Evolutionary conservation across 257 asterid species (phyloP).

Genomic region (Penstemon davidsonii): DNA sequence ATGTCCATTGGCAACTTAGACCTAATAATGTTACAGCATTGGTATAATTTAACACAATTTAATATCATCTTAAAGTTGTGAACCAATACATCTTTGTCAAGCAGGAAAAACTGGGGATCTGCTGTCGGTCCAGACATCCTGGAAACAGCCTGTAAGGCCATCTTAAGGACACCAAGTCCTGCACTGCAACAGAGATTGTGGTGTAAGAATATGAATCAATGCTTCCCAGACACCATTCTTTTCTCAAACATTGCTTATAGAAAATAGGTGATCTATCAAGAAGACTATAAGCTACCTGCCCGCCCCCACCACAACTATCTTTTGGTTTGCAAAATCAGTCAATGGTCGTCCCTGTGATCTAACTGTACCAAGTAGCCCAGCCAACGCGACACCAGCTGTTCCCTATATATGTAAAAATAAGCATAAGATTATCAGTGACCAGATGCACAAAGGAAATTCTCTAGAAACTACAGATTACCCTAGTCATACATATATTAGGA

Average conservation of each 20-base stretch:
- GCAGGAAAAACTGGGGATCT: slow-evolving; percentile 89
- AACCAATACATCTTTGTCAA: slow-evolving; percentile 84
- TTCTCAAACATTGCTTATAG: neutral
- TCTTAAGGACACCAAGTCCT: slow-evolving; percentile 99
- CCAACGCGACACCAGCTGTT: slow-evolving; percentile 99
- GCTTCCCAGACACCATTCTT: slow-evolving; percentile 18
- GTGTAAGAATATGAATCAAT: slow-evolving; percentile 30
- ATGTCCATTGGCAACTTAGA: slow-evolving; percentile 5
- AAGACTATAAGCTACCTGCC: slow-evolving; percentile 74
- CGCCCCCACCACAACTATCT: slow-evolving; percentile 98
- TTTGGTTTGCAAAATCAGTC: slow-evolving; percentile 91
- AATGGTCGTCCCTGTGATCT: slow-evolving; percentile 93
- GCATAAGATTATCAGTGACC: slow-evolving; percentile 27
- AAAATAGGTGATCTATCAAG: slow-evolving; percentile 21
- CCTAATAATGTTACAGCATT: slow-evolving; percentile 2
- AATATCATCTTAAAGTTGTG: slow-evolving; percentile 15
- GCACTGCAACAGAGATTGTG: slow-evolving; percentile 71
- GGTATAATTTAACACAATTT: slow-evolving; percentile 22
- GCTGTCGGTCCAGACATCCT: slow-evolving; percentile 82
- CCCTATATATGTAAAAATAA: slow-evolving; percentile 57
- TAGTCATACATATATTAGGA: neutral
- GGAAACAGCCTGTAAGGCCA: slow-evolving; percentile 91
- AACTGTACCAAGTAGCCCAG: slow-evolving; percentile 95
- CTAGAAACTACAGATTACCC: slow-evolving; percentile 13
- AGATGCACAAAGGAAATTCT: slow-evolving; percentile 18